phyloP scores from a whole-genome alignment of 192 early-diverging fungal species.

The Coemansia sp. region DNA sequence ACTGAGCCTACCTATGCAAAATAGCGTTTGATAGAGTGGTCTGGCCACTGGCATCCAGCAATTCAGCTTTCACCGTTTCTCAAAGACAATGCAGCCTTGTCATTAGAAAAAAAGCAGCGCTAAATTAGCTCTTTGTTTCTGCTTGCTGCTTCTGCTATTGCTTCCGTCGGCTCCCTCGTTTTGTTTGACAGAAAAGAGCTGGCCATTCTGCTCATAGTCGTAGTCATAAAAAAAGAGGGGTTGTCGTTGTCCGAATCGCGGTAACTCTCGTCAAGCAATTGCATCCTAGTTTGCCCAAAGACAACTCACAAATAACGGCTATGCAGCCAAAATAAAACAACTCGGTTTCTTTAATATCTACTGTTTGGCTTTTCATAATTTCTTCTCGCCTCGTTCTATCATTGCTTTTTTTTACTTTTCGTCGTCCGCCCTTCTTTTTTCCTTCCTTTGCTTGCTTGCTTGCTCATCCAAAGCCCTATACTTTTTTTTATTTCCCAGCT shows the following conservation, averaged over 20 bases:
- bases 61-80: neutral
- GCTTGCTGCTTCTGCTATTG: neutral
- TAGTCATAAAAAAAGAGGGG: neutral
- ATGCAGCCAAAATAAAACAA: neutral
- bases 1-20: neutral
- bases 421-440: slow-evolving; percentile 9
- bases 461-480: slow-evolving; percentile 5
- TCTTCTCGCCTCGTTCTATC: slow-evolving; percentile 18
- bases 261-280: slow-evolving; percentile 2
- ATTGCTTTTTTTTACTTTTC: slow-evolving; percentile 10
- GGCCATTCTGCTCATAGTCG: neutral
- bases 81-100: neutral
- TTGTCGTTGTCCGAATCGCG: neutral
- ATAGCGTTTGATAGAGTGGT: neutral
- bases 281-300: neutral
- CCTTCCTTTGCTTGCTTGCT: slow-evolving; percentile 12
- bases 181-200: neutral
- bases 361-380: slow-evolving; percentile 8
- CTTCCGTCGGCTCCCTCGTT: neutral
- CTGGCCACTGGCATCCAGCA: neutral
- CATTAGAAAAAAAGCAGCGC: neutral
- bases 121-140: neutral
- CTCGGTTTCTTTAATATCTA: slow-evolving; percentile 6
- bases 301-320: neutral
- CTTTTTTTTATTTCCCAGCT: neutral